Percentiles rank a stretch among this genome's conserved stretches.
Evolutionary conservation across 2,329 filamentous ascomycete genomes (phyloP).

Genomic region (Cladosporium oxysporum): DNA sequence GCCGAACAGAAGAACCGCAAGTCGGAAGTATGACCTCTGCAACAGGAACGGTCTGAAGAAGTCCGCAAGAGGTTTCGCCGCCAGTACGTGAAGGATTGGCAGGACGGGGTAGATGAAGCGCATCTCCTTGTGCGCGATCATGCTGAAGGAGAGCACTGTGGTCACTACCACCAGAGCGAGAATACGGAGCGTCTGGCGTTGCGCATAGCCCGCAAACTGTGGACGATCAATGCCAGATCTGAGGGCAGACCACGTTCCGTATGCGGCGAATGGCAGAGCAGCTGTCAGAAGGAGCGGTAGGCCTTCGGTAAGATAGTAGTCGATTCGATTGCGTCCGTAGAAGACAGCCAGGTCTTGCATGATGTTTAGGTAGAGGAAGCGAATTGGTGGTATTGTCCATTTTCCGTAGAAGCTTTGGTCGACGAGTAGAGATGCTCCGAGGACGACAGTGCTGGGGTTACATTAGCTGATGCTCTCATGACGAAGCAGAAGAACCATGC

Average conservation of each 20-base stretch:
- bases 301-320: conserved; percentile 92
- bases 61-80: conserved; percentile 64
- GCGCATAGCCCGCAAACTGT: conserved; percentile 30
- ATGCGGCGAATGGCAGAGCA: conserved; percentile 71
- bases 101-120: conserved; percentile 94
- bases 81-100: conserved; percentile 79
- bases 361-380: conserved; percentile 89
- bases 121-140: conserved; percentile 93
- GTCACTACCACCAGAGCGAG: conserved; percentile 59
- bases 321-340: conserved; percentile 85
- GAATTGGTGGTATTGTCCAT: conserved; percentile 86
- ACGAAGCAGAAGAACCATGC: neutral
- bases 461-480: neutral
- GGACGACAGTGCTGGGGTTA: conserved; percentile 42
- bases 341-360: conserved; percentile 85
- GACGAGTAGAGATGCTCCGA: conserved; percentile 64
- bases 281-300: conserved; percentile 84
- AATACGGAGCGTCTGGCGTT: conserved; percentile 41
- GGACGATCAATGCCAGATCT: conserved; percentile 10
- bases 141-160: conserved; percentile 66
- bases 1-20: conserved; percentile 53
- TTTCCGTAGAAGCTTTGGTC: conserved; percentile 79
- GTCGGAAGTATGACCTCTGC: conserved; percentile 44
- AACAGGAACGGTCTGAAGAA: conserved; percentile 59
- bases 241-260: conserved; percentile 61